A percentile compares a stretch with the other conserved stretches of the same genome.
phyloP scores from a whole-genome alignment of 2,329 filamentous ascomycete species.

The Fusarium sarcochroum region DNA sequence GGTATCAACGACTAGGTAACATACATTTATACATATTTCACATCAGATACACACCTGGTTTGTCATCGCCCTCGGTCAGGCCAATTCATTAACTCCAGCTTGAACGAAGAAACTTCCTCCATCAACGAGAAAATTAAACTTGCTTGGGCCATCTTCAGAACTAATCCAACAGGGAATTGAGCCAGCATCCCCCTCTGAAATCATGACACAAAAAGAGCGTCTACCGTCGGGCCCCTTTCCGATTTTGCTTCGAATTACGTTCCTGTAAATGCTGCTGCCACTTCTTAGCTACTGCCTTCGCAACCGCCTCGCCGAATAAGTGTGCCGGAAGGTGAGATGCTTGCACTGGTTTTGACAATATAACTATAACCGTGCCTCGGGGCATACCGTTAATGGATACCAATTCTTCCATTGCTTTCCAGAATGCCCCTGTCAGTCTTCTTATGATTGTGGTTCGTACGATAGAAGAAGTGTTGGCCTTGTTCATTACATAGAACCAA shows the following conservation, averaged over 20 bases:
- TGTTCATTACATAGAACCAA: constrained; percentile 50
- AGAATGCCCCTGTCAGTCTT: constrained; percentile 49
- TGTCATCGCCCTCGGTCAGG: too few species aligned
- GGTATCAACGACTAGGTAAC: too few species aligned
- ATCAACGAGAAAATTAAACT: too few species aligned
- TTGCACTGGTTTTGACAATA: constrained; percentile 26
- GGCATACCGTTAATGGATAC: constrained; percentile 37
- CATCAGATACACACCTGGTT: too few species aligned
- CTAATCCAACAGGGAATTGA: too few species aligned
- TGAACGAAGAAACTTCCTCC: too few species aligned
- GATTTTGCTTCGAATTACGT: neutral
- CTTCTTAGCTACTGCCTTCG: constrained; percentile 33
- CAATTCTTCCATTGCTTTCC: constrained; percentile 46
- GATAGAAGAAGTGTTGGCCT: constrained; percentile 35
- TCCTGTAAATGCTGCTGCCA: constrained; percentile 31
- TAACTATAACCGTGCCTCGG: constrained; percentile 40
- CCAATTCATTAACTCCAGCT: too few species aligned
- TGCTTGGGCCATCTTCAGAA: too few species aligned
- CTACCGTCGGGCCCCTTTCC: neutral
- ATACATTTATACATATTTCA: too few species aligned
- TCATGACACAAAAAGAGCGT: neutral
- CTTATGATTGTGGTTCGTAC: constrained; percentile 47
- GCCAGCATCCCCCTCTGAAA: too few species aligned
- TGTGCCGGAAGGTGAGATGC: constrained; percentile 41
- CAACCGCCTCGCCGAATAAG: constrained; percentile 43